Percentiles rank a stretch among this genome's conserved stretches.
phyloP scores from a whole-genome alignment of 2,329 filamentous ascomycete species.

The Fusarium sambucinum region DNA sequence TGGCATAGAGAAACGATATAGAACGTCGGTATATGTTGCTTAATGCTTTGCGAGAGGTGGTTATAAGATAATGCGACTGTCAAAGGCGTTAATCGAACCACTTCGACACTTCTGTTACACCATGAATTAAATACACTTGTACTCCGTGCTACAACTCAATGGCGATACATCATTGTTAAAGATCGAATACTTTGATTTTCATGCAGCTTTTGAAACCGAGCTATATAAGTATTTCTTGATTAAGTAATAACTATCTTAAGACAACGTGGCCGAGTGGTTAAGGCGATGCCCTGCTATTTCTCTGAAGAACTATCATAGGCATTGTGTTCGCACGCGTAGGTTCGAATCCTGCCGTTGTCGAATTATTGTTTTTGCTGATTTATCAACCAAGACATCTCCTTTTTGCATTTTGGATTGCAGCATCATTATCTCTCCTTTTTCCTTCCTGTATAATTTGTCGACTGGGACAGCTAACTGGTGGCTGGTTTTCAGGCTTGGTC shows the following conservation, averaged over 20 bases:
- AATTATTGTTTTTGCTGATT: background rate
- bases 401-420: background rate
- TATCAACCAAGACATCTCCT: background rate
- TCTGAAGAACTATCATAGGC: constrained; percentile 22
- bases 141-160: background rate
- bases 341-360: constrained; percentile 40
- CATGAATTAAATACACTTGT: background rate
- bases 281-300: constrained; percentile 39
- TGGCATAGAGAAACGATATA: constrained; percentile 25
- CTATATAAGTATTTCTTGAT: background rate
- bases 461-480: background rate
- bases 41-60: background rate
- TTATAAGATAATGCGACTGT: background rate
- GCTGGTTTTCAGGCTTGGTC: background rate
- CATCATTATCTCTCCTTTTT: background rate
- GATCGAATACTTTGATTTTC: background rate
- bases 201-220: rapidly evolving
- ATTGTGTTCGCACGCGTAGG: constrained; percentile 40
- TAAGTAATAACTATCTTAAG: rapidly evolving
- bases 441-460: no score
- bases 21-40: background rate
- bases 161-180: background rate
- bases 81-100: background rate
- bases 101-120: background rate
- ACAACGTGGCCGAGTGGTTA: constrained; percentile 40